Evolutionary conservation across 176 grass and related monocot species (phyloP).

Genomic region (Phoenix roebelenii): DNA sequence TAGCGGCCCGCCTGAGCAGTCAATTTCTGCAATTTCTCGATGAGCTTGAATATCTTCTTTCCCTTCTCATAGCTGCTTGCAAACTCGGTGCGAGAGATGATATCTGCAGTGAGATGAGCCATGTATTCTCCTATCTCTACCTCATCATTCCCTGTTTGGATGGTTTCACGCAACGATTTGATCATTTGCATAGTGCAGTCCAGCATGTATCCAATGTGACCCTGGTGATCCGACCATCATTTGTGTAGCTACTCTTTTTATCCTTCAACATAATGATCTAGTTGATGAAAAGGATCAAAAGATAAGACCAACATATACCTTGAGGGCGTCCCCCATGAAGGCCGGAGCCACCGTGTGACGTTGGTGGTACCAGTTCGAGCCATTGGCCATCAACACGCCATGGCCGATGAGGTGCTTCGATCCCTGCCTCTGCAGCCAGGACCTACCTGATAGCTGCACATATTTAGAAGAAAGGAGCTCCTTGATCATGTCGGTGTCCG

Average conservation of each 20-base stretch:
- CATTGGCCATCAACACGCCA: constrained; percentile 87
- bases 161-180: constrained; percentile 21
- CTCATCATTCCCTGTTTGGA: constrained; percentile 20
- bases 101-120: constrained; percentile 72
- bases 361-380: constrained; percentile 73
- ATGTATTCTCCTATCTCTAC: constrained; percentile 69
- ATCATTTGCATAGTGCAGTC: constrained; percentile 72
- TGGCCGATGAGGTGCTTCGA: constrained; percentile 71
- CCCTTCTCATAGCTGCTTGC: constrained; percentile 76
- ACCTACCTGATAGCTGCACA: constrained; percentile 61
- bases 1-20: constrained; percentile 65
- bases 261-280: no score
- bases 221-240: constrained; percentile 20
- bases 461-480: constrained; percentile 76
- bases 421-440: constrained; percentile 77
- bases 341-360: constrained; percentile 85
- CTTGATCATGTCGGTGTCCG: constrained; percentile 68
- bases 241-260: no score
- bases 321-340: constrained; percentile 94
- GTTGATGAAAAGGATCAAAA: no score
- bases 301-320: constrained; percentile 21
- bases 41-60: constrained; percentile 54
- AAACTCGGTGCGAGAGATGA: constrained; percentile 84
- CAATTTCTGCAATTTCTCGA: constrained; percentile 55
- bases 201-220: constrained; percentile 65